Evolutionary conservation across 306 rosid species (phyloP).

Genomic region (Cucurbita ficifolia): DNA sequence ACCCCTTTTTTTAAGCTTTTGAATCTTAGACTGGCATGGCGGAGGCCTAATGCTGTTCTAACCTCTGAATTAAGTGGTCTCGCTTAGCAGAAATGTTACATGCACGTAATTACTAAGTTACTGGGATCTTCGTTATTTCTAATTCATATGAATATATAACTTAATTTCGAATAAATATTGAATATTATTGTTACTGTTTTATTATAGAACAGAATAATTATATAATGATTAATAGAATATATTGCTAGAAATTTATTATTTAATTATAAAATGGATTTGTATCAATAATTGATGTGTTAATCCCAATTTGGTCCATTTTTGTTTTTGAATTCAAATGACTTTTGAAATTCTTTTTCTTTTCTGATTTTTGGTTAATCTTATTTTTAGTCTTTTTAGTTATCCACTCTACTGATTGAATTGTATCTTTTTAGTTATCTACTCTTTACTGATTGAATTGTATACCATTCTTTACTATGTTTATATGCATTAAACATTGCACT

Average conservation of each 20-base stretch:
- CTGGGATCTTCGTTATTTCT: too few relatives aligned
- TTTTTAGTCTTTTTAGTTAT: background rate
- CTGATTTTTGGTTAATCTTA: background rate
- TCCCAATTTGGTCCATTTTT: background rate
- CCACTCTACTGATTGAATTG: background rate
- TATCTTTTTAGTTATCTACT: background rate
- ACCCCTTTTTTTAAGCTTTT: background rate
- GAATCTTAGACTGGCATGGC: background rate
- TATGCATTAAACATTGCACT: background rate
- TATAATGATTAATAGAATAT: background rate
- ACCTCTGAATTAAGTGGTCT: background rate
- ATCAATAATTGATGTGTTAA: background rate
- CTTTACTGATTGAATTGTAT: background rate
- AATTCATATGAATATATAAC: too few relatives aligned
- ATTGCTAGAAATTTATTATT: background rate
- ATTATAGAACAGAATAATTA: too few relatives aligned
- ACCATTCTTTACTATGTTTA: background rate
- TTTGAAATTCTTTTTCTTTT: background rate
- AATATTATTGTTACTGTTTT: too few relatives aligned
- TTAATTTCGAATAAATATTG: too few relatives aligned
- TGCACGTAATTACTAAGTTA: too few relatives aligned
- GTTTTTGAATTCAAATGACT: background rate
- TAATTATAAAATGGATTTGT: background rate
- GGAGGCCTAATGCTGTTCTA: background rate
- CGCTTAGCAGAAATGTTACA: background rate